Percentiles rank a stretch among this genome's conserved stretches.
These are phyloP conservation scores for Aspergillus sp. DNA, from an alignment of 2,329 filamentous ascomycete genomes.

Conservation along the genomic window DNA sequence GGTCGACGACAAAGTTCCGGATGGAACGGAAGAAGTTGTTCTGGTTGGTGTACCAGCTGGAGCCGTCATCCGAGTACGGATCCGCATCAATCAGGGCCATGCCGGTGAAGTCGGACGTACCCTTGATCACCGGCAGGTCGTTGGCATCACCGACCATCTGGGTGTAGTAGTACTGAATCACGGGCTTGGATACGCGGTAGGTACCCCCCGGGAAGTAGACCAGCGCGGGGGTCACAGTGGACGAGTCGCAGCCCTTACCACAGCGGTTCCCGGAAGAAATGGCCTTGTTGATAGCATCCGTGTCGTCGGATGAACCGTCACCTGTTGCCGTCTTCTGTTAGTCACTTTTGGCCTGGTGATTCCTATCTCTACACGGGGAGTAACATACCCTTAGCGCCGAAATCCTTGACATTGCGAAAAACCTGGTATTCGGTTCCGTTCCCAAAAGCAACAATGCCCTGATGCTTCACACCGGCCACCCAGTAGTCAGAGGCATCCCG, in stretches of 20 bases:
- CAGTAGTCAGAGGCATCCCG: slow-evolving; percentile 52
- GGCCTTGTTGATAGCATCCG: slow-evolving; percentile 75
- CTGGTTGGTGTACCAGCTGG: slow-evolving; percentile 72
- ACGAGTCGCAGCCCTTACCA: slow-evolving; percentile 71
- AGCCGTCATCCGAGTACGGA: slow-evolving; percentile 63
- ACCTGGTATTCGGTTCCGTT: slow-evolving; percentile 54
- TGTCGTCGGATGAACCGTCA: slow-evolving; percentile 70
- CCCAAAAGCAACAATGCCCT: slow-evolving; percentile 60
- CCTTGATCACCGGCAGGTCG: slow-evolving; percentile 66
- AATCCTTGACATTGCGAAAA: slow-evolving; percentile 70
- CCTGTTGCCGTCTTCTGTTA: slow-evolving; percentile 31
- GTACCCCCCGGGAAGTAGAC: slow-evolving; percentile 88
- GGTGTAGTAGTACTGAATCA: slow-evolving; percentile 86
- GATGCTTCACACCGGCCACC: slow-evolving; percentile 60
- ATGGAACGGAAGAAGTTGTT: slow-evolving; percentile 77
- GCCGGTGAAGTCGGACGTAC: slow-evolving; percentile 61
- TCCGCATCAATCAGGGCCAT: slow-evolving; percentile 87
- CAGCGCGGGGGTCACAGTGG: slow-evolving; percentile 72
- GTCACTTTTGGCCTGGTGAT: slow-evolving; percentile 3
- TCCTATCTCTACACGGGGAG: background rate
- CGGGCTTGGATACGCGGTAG: slow-evolving; percentile 70
- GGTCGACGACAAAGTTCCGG: slow-evolving; percentile 72
- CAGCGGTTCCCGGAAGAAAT: slow-evolving; percentile 73
- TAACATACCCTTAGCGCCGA: slow-evolving; percentile 60
- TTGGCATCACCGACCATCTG: slow-evolving; percentile 78